Evolutionary conservation across 2,329 filamentous ascomycete genomes (phyloP), one percentile per base, ranked within the genome.

Genomic region (Meredithiella fracta): DNA sequence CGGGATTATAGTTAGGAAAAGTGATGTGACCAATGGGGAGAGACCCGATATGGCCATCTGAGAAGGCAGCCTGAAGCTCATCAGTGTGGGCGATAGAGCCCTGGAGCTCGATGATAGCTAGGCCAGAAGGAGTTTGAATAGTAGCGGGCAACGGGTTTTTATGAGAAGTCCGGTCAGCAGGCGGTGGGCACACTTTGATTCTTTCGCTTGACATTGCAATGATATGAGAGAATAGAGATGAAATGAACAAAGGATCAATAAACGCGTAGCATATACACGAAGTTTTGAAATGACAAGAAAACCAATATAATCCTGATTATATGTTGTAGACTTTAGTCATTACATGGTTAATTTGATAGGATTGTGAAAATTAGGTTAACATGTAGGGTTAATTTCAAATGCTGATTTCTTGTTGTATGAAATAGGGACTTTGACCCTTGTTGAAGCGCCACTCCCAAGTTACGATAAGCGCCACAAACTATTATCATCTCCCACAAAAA

Each of bases 71-170:
- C 6, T 87, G 82, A 1, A 89, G 73, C 51, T 56, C 54, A 34
- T 59, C 44, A 20, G 57, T 59, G 20, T 59, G 51, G 67, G 94
- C 91, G 69, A 98, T 83, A 14, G 80, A 87, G 59, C 90, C 92
- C 72, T 98, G 92, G 14, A 98, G 79, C 70, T 97, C 92, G 57
- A 98, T 74, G 49, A 98, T 75, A 17, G 91, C 91, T 42, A 96
- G 78, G 53, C 92, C 92, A 0, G 85, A 82, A 0, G 92, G 92
- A 0, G 91, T 96, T 63, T 90, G 86, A 15, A 97, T 78, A 60
- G 95, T 75, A n/a, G 77, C 68, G 1, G 92, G 92, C 3, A 97
- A 78, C 3, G 86, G 82, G 58, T 68, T 76, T 1, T 63, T 54
- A n/a, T 60, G 29, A 25, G 42, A 50, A 14, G 49, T 44, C 4